A percentile compares a stretch with the other conserved stretches of the same genome.
These are phyloP conservation scores for Phytophthora colocasiae DNA, from an alignment of 352 stramenopile species.

Conservation along the genomic window DNA sequence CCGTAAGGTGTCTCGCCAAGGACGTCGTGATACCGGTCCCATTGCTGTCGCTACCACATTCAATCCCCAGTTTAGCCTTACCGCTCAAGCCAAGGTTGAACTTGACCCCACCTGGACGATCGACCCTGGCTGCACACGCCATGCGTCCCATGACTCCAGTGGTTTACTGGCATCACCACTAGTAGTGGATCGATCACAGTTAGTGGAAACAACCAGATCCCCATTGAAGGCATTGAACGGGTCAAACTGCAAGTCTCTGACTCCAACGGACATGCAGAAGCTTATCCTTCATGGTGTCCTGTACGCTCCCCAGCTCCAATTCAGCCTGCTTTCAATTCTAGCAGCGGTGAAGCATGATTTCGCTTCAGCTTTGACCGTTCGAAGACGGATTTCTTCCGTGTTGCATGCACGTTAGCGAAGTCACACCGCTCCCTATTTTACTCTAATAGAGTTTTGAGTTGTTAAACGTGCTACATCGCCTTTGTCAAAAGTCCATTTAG, in stretches of 20 bases:
- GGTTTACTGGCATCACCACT: conserved; percentile 6
- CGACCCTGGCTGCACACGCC: conserved; percentile 18
- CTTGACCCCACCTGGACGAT: not conserved
- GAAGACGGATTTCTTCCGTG: too few relatives aligned
- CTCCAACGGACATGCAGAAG: conserved; percentile 23
- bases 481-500: too few relatives aligned
- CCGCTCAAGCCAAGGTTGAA: not conserved
- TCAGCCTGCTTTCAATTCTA: not conserved
- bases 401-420: too few relatives aligned
- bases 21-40: not conserved
- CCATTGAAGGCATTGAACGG: conserved; percentile 17
- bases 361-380: not conserved
- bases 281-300: not conserved
- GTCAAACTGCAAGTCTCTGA: not conserved
- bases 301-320: too few relatives aligned
- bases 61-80: not conserved
- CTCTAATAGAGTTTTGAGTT: too few relatives aligned
- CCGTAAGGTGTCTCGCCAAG: conserved; percentile 9
- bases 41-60: conserved; percentile 10
- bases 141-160: conserved; percentile 21
- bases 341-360: too few relatives aligned
- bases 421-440: not conserved
- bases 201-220: conserved; percentile 12
- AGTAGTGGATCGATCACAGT: conserved; percentile 22
- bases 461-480: too few relatives aligned